Conservation (phyloP, 2,329 filamentous ascomycete genomes). For the Aspergillus hiratsukae region DNA sequence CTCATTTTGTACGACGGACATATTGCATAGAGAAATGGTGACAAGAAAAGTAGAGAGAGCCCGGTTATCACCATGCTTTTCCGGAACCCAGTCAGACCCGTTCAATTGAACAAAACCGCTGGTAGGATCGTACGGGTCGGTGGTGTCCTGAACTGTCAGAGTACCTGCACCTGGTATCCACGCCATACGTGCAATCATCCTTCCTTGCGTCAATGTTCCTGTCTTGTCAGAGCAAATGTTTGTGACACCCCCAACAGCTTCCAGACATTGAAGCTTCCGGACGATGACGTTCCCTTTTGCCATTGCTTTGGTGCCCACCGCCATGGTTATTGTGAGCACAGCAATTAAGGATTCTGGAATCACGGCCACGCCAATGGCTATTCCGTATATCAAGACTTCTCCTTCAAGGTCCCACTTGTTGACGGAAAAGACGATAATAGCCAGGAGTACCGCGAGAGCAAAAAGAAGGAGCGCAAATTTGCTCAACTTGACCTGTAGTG, state of each 20-base stretch:
- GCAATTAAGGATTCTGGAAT: constrained; percentile 62
- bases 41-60: constrained; percentile 50
- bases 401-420: constrained; percentile 53
- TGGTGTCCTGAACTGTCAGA: constrained; percentile 50
- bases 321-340: constrained; percentile 59
- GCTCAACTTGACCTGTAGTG: constrained; percentile 77
- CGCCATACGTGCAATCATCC: constrained; percentile 57
- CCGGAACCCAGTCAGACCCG: constrained; percentile 25
- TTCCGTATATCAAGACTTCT: constrained; percentile 58
- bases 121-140: constrained; percentile 53
- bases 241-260: constrained; percentile 55
- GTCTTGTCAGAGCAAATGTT: constrained; percentile 58
- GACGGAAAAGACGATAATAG: constrained; percentile 59
- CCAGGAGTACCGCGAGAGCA: constrained; percentile 60
- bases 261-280: constrained; percentile 51
- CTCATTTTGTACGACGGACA: constrained; percentile 48
- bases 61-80: constrained; percentile 20
- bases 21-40: constrained; percentile 53
- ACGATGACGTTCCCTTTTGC: constrained; percentile 51
- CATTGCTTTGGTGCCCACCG: constrained; percentile 53
- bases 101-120: constrained; percentile 44
- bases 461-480: constrained; percentile 81
- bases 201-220: constrained; percentile 52
- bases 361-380: constrained; percentile 56
- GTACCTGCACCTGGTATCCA: constrained; percentile 53